Base-by-base conservation (phyloP, 177 flowering plant genomes). In the Telopea speciosissima region DNA sequence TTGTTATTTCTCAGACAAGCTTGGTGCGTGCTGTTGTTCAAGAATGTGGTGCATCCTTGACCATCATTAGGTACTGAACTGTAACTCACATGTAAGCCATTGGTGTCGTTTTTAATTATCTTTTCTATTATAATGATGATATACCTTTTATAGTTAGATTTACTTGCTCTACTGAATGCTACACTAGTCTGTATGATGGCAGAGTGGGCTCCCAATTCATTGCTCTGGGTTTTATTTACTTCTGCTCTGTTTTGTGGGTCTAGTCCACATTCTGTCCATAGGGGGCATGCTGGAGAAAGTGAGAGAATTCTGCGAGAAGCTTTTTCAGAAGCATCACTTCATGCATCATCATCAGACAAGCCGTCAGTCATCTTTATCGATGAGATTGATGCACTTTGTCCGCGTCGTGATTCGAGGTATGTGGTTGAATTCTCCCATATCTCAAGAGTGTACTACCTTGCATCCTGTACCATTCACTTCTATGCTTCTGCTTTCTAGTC, bases 331-430 rank as follows among this genome's bases (percentile, higher is more conserved):
- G 99, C 99, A 74, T 76, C 82, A 40, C 76, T 86, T 62, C 81
- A 80, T 77, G 83, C 88, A 68, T 75, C 69, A 68, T 75, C 69
- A 42, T 70, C 70, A 1, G 88, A 88, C 70, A 86, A 79, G 79
- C 99, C 98, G 44, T 87, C 95, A 0, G 91, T 96, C 70, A 79
- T 93, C 59, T 96, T 96, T 74, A 87, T 96, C 16, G 98, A 96
- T 82, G 99, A 96, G 81, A 93, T 96, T 52, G 98, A 96, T 84
- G 96, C 85, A 31, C 76, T 95, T 1, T 95, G 98, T 75, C 96
- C 96, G 73, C 94, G 85, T 59, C 94, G 94, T 62, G 84, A 88
- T 78, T 87, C 92, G n/a, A 83, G 93, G 99, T 91, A 82, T 59
- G 61, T 58, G 45, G 61, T 26, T 24, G 22, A 31, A 10, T 67